These are phyloP conservation scores for Lentinula guzmanii DNA, from an alignment of 768 basidiomycete species.

Conservation along the genomic window DNA sequence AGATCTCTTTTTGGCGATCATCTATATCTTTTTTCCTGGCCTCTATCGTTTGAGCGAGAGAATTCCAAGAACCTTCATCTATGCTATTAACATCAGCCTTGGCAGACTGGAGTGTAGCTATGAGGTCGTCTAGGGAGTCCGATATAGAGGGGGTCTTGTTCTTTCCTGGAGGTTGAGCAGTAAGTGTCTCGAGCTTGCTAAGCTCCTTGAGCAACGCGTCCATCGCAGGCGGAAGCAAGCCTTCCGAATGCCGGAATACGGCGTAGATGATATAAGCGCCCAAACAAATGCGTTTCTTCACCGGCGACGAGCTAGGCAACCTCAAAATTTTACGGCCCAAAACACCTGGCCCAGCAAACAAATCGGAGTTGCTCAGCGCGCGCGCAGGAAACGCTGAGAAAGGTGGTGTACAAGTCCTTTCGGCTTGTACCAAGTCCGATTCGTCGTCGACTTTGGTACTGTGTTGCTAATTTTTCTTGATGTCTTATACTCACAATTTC, in stretches of 20 bases:
- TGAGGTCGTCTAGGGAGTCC: slow-evolving; percentile 59
- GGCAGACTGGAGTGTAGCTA: slow-evolving; percentile 49
- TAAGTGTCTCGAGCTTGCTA: slow-evolving; percentile 65
- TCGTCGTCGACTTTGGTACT: slow-evolving; percentile 28
- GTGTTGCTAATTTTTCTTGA: slow-evolving; percentile 13
- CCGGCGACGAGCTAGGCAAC: slow-evolving; percentile 76
- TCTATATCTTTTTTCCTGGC: slow-evolving; percentile 78
- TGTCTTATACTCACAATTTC: slow-evolving; percentile 6
- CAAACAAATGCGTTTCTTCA: slow-evolving; percentile 41
- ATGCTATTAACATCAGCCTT: slow-evolving; percentile 47
- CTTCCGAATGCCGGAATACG: not conserved
- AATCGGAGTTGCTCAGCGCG: slow-evolving; percentile 26
- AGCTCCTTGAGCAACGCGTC: slow-evolving; percentile 75
- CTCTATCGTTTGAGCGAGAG: slow-evolving; percentile 56
- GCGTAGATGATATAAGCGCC: not conserved
- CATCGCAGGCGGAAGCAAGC: slow-evolving; percentile 34
- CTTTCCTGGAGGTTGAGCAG: slow-evolving; percentile 35
- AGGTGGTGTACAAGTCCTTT: slow-evolving; percentile 2
- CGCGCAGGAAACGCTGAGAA: slow-evolving; percentile 4
- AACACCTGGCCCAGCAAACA: slow-evolving; percentile 22
- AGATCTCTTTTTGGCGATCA: slow-evolving; percentile 85
- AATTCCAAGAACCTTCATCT: slow-evolving; percentile 41
- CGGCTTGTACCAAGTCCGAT: slow-evolving; percentile 10
- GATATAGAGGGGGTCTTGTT: slow-evolving; percentile 49
- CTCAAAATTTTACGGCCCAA: slow-evolving; percentile 56